A percentile compares a stretch with the other conserved stretches of the same genome.
Evolutionary conservation across 1,284 basidiomycete genomes (phyloP).

Genomic region (Coniferiporia sulphurascens): DNA sequence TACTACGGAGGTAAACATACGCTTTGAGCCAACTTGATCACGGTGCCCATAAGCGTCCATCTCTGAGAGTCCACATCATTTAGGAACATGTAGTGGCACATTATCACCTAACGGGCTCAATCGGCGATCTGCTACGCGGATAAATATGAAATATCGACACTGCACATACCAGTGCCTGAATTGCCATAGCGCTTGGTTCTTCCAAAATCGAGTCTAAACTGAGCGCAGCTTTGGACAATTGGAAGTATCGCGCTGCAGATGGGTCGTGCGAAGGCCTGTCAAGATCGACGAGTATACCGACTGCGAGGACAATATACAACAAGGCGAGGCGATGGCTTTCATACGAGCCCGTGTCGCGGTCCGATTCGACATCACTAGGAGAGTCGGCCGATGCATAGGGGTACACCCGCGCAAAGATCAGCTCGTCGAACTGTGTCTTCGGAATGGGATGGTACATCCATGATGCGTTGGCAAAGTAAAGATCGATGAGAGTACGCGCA

Average conservation of each 20-base stretch:
- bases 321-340: conserved; percentile 40
- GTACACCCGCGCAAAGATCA: conserved; percentile 50
- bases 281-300: conserved; percentile 46
- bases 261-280: conserved; percentile 43
- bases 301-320: conserved; percentile 40
- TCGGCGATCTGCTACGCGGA: conserved; percentile 8
- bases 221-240: conserved; percentile 54
- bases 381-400: conserved; percentile 29
- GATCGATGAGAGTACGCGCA: conserved; percentile 41
- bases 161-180: conserved; percentile 54
- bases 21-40: conserved; percentile 63
- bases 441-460: conserved; percentile 68
- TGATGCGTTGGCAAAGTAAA: conserved; percentile 60
- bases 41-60: conserved; percentile 65
- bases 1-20: conserved; percentile 38
- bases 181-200: conserved; percentile 53
- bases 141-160: not conserved
- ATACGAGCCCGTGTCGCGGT: conserved; percentile 37
- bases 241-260: conserved; percentile 52
- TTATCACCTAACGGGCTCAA: conserved; percentile 42
- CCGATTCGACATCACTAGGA: conserved; percentile 9
- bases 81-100: conserved; percentile 69
- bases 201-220: conserved; percentile 58
- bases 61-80: conserved; percentile 59
- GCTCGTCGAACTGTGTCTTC: conserved; percentile 48